Evolutionary conservation across 805 yeast genomes (phyloP).

Genomic region (Grigorovia jiainica): DNA sequence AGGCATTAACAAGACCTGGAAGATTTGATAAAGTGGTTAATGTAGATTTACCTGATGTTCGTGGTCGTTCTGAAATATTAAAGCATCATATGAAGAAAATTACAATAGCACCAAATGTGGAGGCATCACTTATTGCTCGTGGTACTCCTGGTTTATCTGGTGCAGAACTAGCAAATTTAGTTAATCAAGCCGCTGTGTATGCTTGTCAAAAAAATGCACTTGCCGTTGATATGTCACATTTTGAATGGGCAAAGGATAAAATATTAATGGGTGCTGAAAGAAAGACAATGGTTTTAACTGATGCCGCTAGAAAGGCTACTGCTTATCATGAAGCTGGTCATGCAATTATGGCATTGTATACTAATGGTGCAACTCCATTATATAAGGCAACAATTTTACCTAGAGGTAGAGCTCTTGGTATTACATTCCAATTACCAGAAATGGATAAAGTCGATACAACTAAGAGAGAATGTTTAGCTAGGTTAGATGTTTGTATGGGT

Average conservation of each 20-base stretch:
- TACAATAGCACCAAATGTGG: conserved; percentile 76
- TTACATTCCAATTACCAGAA: conserved; percentile 95
- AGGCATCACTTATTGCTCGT: conserved; percentile 83
- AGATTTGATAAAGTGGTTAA: conserved; percentile 92
- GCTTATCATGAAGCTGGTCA: conserved; percentile 99
- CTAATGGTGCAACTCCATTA: conserved; percentile 88
- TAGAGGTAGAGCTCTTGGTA: conserved; percentile 92
- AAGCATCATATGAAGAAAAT: conserved; percentile 87
- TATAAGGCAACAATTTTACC: conserved; percentile 97
- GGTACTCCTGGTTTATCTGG: conserved; percentile 99
- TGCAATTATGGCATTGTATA: conserved; percentile 93
- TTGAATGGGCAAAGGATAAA: conserved; percentile 99
- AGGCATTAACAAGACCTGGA: conserved; percentile 97
- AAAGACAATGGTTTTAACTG: conserved; percentile 95
- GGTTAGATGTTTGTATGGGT: conserved; percentile 97
- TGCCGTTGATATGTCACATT: conserved; percentile 80
- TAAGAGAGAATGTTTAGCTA: conserved; percentile 77
- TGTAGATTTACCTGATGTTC: conserved; percentile 94
- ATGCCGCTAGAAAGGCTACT: conserved; percentile 84
- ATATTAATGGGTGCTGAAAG: conserved; percentile 97
- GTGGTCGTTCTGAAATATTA: conserved; percentile 91
- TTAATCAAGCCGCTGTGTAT: conserved; percentile 95
- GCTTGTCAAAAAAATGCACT: conserved; percentile 91
- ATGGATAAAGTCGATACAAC: conserved; percentile 96
- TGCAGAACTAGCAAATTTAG: conserved; percentile 91